Evolutionary conservation across 768 basidiomycete species (phyloP), one percentile per base, ranked within the genome.

Genomic region (Artomyces pyxidatus): DNA sequence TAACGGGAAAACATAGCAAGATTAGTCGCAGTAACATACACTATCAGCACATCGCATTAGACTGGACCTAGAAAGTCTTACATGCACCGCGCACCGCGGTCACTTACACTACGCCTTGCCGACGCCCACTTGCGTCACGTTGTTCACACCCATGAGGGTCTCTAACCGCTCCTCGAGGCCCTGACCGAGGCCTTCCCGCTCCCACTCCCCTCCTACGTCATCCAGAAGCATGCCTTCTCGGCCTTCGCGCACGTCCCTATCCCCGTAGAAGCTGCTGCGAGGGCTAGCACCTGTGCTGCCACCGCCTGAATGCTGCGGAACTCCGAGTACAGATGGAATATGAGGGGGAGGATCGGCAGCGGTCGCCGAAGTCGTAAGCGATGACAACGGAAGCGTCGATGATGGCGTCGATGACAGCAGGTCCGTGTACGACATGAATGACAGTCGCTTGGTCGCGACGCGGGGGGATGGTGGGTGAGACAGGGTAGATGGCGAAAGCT

Each of bases 351-450:
- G 81, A 27, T 83, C 76, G 28, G 68, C 61, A 3, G 75, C 63
- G 0, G 73, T 65, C 0, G 78, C 76, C 1, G 81, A 76, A 0
- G 78, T 80, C 0, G 89, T 90, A 45, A 92, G 75, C 3, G 80
- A 78, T 0, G 81, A 80, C 3, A 95, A 76, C 1, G 88, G 77
- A 37, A 83, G 74, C 11, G 81, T 80, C 9, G 83, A 74, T 0
- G 81, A 71, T 0, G 92, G 92, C 0, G 88, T 80, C 0, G 83
- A 85, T 0, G 84, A 70, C 37, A 94, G 78, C 2, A 94, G 75
- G 64, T 94, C 91, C 23, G 83, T 77, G 64, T 93, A 93, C 3
- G 89, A 87, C 67, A 94, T 77, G 72, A 93, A 95, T 0, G 89
- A 92, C 10, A 91, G 77, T 2, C 88, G 83, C 58, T 91, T 89